Percentiles rank a stretch among this genome's conserved stretches.
These are phyloP conservation scores for Trypanosomatidae sp. DNA, from an alignment of 208 protist species.

Conservation along the genomic window DNA sequence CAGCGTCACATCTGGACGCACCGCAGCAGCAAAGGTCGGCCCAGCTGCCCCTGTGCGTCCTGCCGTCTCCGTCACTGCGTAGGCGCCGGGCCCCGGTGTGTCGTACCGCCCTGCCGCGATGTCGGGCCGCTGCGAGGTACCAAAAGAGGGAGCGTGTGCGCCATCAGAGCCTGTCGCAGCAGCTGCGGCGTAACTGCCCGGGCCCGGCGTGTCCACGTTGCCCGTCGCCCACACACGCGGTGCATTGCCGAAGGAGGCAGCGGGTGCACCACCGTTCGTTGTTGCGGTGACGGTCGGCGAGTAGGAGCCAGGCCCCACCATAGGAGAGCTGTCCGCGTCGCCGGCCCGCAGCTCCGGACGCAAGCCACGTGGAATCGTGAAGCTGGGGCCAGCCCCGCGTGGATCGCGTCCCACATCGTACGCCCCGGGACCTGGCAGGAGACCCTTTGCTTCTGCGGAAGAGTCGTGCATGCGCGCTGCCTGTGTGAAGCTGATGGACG, in stretches of 20 bases:
- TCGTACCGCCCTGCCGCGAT: slow-evolving; percentile 2
- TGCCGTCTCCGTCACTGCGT: slow-evolving; percentile 12
- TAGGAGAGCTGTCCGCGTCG: slow-evolving; percentile 18
- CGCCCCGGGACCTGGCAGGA: slow-evolving; percentile 20
- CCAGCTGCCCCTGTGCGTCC: too few relatives aligned
- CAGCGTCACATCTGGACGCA: too few relatives aligned
- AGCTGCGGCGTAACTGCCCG: slow-evolving; percentile 9
- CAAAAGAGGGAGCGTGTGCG: too few relatives aligned
- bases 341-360: slow-evolving; percentile 16
- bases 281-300: not conserved
- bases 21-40: too few relatives aligned
- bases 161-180: not conserved
- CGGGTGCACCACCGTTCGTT: not conserved
- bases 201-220: slow-evolving; percentile 11
- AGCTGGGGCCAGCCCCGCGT: slow-evolving; percentile 1
- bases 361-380: slow-evolving; percentile 24
- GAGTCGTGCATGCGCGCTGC: too few relatives aligned
- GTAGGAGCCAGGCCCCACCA: slow-evolving; percentile 27
- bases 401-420: slow-evolving; percentile 19
- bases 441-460: too few relatives aligned
- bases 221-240: slow-evolving; percentile 1
- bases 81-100: slow-evolving; percentile 26
- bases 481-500: too few relatives aligned
- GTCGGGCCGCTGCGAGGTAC: slow-evolving; percentile 4
- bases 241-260: slow-evolving; percentile 2